These are phyloP conservation scores for Solanum appendiculatum DNA, from an alignment of 257 asterid species.

Conservation along the genomic window DNA sequence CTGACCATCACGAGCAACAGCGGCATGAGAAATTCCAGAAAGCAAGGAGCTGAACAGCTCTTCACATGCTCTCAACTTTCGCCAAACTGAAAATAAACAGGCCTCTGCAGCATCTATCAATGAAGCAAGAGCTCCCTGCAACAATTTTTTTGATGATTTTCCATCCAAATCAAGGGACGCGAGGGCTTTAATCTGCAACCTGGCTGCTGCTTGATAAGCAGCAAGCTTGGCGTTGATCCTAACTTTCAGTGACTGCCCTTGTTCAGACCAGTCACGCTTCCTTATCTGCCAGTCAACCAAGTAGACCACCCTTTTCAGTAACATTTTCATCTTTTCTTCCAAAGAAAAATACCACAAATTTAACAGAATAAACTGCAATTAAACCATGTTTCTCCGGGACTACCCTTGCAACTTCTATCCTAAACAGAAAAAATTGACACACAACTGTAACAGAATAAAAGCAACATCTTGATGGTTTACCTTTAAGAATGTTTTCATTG, in stretches of 20 bases:
- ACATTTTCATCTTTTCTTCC: not conserved
- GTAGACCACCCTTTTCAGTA: constrained; percentile 7
- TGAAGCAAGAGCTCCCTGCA: constrained; percentile 85
- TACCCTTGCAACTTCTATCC: not conserved
- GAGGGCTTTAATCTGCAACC: constrained; percentile 65
- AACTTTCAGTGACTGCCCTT: constrained; percentile 76
- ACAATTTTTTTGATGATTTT: constrained; percentile 77
- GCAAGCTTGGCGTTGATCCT: constrained; percentile 75
- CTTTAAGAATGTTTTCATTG: constrained; percentile 72
- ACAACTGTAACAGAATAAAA: not conserved
- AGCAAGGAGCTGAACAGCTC: constrained; percentile 87
- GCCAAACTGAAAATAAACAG: constrained; percentile 76
- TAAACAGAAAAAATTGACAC: not conserved
- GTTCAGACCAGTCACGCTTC: constrained; percentile 91
- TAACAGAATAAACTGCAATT: not conserved
- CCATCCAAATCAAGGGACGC: constrained; percentile 74
- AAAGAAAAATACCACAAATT: not conserved
- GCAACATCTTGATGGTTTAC: constrained; percentile 19
- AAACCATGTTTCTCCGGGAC: not conserved
- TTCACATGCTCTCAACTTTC: constrained; percentile 88
- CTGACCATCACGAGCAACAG: constrained; percentile 83
- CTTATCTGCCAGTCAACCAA: constrained; percentile 51
- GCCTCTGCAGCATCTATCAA: constrained; percentile 86
- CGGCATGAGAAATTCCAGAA: constrained; percentile 84
- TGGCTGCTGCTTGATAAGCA: constrained; percentile 79